Percentiles rank a stretch among this genome's conserved stretches.
Evolutionary conservation across 768 basidiomycete species (phyloP).

Genomic region (Candolleomyces efflorescens): DNA sequence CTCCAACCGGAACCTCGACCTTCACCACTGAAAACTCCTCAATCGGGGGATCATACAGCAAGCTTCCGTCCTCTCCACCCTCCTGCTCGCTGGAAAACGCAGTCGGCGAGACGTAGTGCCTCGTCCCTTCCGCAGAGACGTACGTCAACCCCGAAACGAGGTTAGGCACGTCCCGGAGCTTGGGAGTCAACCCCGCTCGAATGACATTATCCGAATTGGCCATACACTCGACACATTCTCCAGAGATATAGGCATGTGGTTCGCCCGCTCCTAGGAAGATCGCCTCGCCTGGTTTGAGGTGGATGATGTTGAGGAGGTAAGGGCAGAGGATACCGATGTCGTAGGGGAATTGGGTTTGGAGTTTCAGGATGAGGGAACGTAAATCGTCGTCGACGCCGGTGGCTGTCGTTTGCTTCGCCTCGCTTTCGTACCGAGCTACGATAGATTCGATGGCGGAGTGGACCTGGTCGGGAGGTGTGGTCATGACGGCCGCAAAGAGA

Average conservation of each 20-base stretch:
- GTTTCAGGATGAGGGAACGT: slow-evolving; percentile 55
- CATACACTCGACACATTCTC: slow-evolving; percentile 99
- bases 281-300: slow-evolving; percentile 77
- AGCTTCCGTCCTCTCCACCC: slow-evolving; percentile 17
- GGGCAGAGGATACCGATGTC: slow-evolving; percentile 94
- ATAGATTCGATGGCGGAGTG: slow-evolving; percentile 49
- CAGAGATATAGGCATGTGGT: slow-evolving; percentile 93
- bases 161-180: slow-evolving; percentile 90
- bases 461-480: slow-evolving; percentile 44
- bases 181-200: slow-evolving; percentile 95
- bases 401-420: slow-evolving; percentile 11
- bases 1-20: slow-evolving; percentile 41
- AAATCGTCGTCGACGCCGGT: slow-evolving; percentile 40
- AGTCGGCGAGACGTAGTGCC: slow-evolving; percentile 65
- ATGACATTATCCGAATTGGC: slow-evolving; percentile 99
- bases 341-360: slow-evolving; percentile 77
- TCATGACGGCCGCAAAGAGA: slow-evolving; percentile 85
- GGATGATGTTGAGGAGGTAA: slow-evolving; percentile 84
- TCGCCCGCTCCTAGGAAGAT: slow-evolving; percentile 96
- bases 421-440: slow-evolving; percentile 50
- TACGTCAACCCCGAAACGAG: slow-evolving; percentile 88
- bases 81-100: slow-evolving; percentile 29
- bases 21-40: slow-evolving; percentile 89
- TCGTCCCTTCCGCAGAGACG: slow-evolving; percentile 57
- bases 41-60: slow-evolving; percentile 87